Evolutionary conservation across 2,329 filamentous ascomycete genomes (phyloP).

Genomic region (Colletotrichum cereale): DNA sequence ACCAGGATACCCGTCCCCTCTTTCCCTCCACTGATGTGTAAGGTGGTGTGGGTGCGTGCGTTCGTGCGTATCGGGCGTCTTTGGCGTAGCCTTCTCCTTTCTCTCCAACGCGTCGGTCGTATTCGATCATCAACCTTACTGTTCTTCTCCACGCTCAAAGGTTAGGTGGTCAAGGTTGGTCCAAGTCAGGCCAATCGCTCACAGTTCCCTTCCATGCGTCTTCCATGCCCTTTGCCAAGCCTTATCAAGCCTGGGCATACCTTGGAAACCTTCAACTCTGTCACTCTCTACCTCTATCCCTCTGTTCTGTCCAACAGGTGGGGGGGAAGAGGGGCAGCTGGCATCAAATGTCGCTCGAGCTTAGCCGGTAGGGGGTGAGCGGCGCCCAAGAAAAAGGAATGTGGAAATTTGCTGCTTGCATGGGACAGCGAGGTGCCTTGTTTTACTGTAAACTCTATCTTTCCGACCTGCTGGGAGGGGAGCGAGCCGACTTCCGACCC

Average conservation of each 20-base stretch:
- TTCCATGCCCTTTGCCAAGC: constrained; percentile 11
- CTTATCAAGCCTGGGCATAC: constrained; percentile 7
- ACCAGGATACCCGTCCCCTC: constrained; percentile 14
- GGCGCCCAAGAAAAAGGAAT: constrained; percentile 11
- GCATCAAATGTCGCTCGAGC: constrained; percentile 15
- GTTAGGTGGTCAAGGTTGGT: background rate
- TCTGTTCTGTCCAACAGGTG: background rate
- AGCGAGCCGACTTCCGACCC: constrained; percentile 39
- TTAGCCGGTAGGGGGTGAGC: constrained; percentile 7
- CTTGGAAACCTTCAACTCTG: constrained; percentile 2
- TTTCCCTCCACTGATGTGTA: background rate
- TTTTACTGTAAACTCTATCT: constrained; percentile 40
- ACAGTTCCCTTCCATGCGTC: background rate
- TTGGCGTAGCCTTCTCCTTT: background rate
- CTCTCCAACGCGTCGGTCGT: constrained; percentile 7
- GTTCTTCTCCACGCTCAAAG: background rate
- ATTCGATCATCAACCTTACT: constrained; percentile 3
- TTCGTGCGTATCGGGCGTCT: background rate
- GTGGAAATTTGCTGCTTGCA: constrained; percentile 37
- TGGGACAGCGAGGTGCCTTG: constrained; percentile 36
- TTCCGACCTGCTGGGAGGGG: constrained; percentile 26
- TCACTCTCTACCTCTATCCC: background rate
- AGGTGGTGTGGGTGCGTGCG: background rate
- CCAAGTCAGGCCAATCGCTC: constrained; percentile 1
- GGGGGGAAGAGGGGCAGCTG: constrained; percentile 11